A percentile compares a stretch with the other conserved stretches of the same genome.
These are phyloP conservation scores for Blepharisma japonicum DNA, from an alignment of 73 alveolate genomes.

Conservation along the genomic window DNA sequence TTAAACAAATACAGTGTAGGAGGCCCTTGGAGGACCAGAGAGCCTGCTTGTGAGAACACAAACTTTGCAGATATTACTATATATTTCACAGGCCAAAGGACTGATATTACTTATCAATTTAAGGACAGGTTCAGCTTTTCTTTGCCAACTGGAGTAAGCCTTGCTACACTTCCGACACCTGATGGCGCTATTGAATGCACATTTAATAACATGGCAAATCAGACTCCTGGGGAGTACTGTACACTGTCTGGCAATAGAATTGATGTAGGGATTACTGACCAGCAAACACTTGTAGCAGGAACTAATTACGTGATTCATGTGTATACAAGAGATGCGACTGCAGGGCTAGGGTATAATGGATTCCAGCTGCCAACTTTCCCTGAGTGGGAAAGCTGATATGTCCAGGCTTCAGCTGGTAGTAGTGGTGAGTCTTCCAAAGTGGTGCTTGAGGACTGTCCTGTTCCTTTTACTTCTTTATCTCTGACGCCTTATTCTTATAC, in stretches of 20 bases:
- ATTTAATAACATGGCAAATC: not conserved
- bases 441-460: conserved; percentile 12
- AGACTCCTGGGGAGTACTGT: conserved; percentile 17
- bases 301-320: conserved; percentile 14
- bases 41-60: conserved; percentile 20
- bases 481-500: conserved; percentile 3
- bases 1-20: not conserved
- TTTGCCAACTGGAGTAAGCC: conserved; percentile 14
- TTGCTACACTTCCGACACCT: not conserved
- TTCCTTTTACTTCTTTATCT: not conserved
- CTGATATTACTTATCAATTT: not conserved
- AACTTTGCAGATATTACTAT: not conserved
- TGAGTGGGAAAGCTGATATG: conserved; percentile 30
- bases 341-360: conserved; percentile 1
- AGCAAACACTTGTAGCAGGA: not conserved
- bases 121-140: not conserved
- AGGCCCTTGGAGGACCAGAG: conserved; percentile 5
- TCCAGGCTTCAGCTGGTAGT: conserved; percentile 1
- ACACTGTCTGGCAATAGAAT: not conserved
- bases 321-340: conserved; percentile 21
- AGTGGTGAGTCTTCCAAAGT: conserved; percentile 23
- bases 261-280: conserved; percentile 22
- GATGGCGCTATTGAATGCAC: not conserved
- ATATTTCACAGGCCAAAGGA: not conserved
- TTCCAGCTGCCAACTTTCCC: conserved; percentile 7